Evolutionary conservation across 2,329 filamentous ascomycete species (phyloP).

Genomic region (Dothiorella sarmentorum): DNA sequence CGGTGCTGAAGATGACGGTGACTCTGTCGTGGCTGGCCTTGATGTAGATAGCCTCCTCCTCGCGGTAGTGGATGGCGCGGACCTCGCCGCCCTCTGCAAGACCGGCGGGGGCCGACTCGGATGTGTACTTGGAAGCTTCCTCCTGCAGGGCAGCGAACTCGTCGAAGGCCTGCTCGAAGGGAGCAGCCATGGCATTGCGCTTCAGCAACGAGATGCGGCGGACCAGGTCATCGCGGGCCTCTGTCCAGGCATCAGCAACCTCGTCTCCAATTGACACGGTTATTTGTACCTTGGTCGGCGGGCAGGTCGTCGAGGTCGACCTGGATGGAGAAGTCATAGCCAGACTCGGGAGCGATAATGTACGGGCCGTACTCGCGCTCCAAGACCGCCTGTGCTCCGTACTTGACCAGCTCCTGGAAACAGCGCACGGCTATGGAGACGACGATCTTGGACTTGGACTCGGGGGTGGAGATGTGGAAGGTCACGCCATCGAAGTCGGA

Average conservation of each 20-base stretch:
- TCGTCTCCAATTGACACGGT: constrained; percentile 14
- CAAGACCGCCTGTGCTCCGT: constrained; percentile 88
- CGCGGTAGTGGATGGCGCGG: constrained; percentile 95
- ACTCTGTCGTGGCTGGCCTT: constrained; percentile 97
- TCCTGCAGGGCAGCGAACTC: constrained; percentile 84
- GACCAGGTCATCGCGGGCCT: constrained; percentile 81
- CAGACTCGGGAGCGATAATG: constrained; percentile 80
- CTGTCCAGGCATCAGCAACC: constrained; percentile 45
- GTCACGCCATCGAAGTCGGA: constrained; percentile 99
- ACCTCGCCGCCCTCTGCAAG: constrained; percentile 85
- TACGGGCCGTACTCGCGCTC: constrained; percentile 92
- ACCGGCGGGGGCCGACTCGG: constrained; percentile 89
- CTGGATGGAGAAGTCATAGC: constrained; percentile 93
- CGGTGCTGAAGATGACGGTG: constrained; percentile 97
- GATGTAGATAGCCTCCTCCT: constrained; percentile 98
- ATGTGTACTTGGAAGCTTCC: constrained; percentile 86
- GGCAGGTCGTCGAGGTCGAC: constrained; percentile 88
- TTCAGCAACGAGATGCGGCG: constrained; percentile 87
- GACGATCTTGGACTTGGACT: constrained; percentile 88
- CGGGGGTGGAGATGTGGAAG: constrained; percentile 96
- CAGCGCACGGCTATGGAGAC: constrained; percentile 95
- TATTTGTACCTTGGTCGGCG: constrained; percentile 63
- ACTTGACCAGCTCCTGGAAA: constrained; percentile 85
- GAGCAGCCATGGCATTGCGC: constrained; percentile 97
- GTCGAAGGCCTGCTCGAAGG: constrained; percentile 94